phyloP scores from a whole-genome alignment of 768 basidiomycete species.

The Lactifluus echinatus region DNA sequence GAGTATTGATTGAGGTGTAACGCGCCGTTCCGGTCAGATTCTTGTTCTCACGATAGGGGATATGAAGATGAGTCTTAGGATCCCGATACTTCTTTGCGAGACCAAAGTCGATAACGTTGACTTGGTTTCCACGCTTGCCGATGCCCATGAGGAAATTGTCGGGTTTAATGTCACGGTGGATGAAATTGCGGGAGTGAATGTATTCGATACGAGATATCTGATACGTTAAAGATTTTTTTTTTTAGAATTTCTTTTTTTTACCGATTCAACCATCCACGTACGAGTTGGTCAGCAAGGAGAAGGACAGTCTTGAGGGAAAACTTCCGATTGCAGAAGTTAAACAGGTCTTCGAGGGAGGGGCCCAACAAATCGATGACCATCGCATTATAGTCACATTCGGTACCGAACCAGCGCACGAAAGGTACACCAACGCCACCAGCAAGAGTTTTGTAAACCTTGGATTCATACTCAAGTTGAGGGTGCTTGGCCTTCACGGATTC shows the following conservation, averaged over 20 bases:
- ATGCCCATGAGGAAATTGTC: slow-evolving; percentile 99
- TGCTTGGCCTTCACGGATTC: slow-evolving; percentile 99
- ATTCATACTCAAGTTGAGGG: slow-evolving; percentile 99
- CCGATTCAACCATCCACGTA: slow-evolving; percentile 35
- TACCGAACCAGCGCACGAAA: slow-evolving; percentile 92
- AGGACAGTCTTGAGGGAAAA: slow-evolving; percentile 96
- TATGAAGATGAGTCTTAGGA: slow-evolving; percentile 99
- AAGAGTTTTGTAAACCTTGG: slow-evolving; percentile 92
- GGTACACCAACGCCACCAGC: slow-evolving; percentile 98
- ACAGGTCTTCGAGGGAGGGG: slow-evolving; percentile 82
- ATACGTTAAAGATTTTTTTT: too few species aligned
- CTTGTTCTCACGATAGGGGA: slow-evolving; percentile 99
- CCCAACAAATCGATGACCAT: slow-evolving; percentile 98
- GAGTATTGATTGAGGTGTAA: slow-evolving; percentile 99
- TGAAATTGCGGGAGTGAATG: slow-evolving; percentile 98
- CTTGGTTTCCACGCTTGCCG: slow-evolving; percentile 98
- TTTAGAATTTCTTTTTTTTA: too few species aligned
- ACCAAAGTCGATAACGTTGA: slow-evolving; percentile 98
- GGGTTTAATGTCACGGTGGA: slow-evolving; percentile 96
- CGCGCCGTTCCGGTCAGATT: slow-evolving; percentile 98
- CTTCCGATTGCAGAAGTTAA: slow-evolving; percentile 96
- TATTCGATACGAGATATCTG: slow-evolving; percentile 99
- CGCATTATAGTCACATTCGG: slow-evolving; percentile 98
- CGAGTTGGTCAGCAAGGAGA: slow-evolving; percentile 92
- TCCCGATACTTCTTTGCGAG: slow-evolving; percentile 99